Conservation (phyloP, 2,329 filamentous ascomycete species). For the Geosmithia morbida region DNA sequence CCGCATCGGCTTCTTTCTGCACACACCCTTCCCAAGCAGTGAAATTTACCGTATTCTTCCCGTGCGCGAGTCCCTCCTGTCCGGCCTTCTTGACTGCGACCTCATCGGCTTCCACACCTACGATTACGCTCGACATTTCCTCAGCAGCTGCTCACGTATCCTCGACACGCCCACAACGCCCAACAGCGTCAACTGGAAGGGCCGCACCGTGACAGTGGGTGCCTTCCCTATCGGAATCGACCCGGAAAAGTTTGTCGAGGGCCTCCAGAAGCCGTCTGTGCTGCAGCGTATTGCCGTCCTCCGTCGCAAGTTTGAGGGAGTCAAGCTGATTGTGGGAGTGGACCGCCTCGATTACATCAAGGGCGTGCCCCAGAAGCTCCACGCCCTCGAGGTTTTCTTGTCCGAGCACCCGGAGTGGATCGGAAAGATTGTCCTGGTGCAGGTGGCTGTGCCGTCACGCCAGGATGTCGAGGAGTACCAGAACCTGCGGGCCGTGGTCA, state of each 20-base stretch:
- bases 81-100: constrained; percentile 83
- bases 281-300: constrained; percentile 76
- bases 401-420: constrained; percentile 98
- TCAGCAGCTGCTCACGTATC: constrained; percentile 92
- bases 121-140: constrained; percentile 95
- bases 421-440: constrained; percentile 89
- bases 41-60: constrained; percentile 95
- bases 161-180: constrained; percentile 70
- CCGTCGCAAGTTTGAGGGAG: constrained; percentile 82
- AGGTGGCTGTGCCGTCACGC: constrained; percentile 87
- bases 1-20: constrained; percentile 96
- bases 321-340: constrained; percentile 93
- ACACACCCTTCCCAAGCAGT: constrained; percentile 92
- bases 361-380: constrained; percentile 92
- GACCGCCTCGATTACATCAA: constrained; percentile 96
- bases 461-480: constrained; percentile 98
- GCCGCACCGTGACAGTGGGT: constrained; percentile 78
- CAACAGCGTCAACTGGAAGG: constrained; percentile 83
- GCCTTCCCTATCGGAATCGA: constrained; percentile 98
- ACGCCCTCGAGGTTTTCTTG: constrained; percentile 90
- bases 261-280: constrained; percentile 71
- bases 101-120: constrained; percentile 97
- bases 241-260: constrained; percentile 88
- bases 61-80: constrained; percentile 75
- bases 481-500: constrained; percentile 86